Base-by-base conservation (phyloP, 2,329 filamentous ascomycete genomes). In the Pseudogymnoascus sp. region DNA sequence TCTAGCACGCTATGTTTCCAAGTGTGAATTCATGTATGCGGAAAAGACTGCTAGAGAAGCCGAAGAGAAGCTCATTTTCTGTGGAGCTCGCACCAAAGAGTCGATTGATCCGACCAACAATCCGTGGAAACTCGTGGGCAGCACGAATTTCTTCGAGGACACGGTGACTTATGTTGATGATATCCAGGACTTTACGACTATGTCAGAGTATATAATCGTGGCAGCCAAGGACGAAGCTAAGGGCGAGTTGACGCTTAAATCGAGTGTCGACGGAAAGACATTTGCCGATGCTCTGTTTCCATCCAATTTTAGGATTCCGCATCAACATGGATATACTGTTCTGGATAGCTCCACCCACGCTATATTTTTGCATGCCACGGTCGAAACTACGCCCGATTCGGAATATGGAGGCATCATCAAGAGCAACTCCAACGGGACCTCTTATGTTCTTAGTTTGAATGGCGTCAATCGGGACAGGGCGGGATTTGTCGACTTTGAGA, bases 371-470 rank as follows among this genome's bases (percentile, higher is more conserved):
- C 96, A 97, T 72, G 93, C 97, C 56, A 92, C 89, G 0, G 90
- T 91, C 42, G 88, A 89, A 70, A 82, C 82, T 42, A 78, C 79
- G 3, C 73, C 80, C 61, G 87, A 85, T 16, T 84, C 83, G 61
- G 84, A 89, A 65, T 92, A 90, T 70, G 95, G 95, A 38, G 88
- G 89, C 24, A 91, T 99, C 69, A 86, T 99, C 76, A 99, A 97
- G 83, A 97, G 92, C 72, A 99, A 99, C 78, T 97, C 92, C 70
- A 97, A 99, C 72, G 95, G 95, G 62, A 99, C 95, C 0, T 95
- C 90, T 1, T 99, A 97, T 71, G 90, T 96, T 11, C 79, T 96
- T 67, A 96, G 90, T 74, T 81, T 95, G 24, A 80, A 84, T 59
- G 85, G 85, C 19, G 91, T 97, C 72, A 97, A 97, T 75, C 85